Conservation (phyloP, 163 green algal species). For the Coccomyxa subellipsoidea region DNA sequence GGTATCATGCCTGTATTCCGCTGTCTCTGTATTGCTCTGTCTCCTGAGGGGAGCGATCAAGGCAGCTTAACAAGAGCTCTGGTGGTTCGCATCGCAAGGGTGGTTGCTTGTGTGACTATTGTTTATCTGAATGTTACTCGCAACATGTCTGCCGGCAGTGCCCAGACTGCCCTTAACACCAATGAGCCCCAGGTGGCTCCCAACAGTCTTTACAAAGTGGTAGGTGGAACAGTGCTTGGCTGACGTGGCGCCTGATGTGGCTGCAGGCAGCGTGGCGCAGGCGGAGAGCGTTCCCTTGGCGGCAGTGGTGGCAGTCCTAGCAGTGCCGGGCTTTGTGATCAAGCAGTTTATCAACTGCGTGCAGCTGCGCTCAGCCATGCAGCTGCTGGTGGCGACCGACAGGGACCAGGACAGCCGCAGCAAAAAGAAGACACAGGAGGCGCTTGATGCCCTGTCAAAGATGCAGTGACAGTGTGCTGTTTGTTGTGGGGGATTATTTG, state of each 20-base stretch:
- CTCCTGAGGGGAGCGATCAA: too few species aligned
- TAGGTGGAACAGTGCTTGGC: too few species aligned
- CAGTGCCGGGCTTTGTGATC: conserved; percentile 61
- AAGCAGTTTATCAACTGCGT: conserved; percentile 83
- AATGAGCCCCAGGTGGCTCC: too few species aligned
- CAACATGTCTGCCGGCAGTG: too few species aligned
- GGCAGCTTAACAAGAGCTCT: too few species aligned
- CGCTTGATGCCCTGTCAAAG: background rate
- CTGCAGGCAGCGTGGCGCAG: background rate
- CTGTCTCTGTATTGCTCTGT: too few species aligned
- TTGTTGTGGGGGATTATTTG: background rate
- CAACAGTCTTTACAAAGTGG: too few species aligned
- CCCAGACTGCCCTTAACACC: too few species aligned
- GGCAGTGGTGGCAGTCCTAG: conserved; percentile 38
- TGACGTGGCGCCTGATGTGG: background rate
- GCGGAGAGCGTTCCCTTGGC: conserved; percentile 30
- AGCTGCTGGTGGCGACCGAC: conserved; percentile 10
- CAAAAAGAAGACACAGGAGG: background rate
- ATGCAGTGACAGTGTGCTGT: background rate
- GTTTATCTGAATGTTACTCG: too few species aligned
- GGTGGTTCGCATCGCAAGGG: too few species aligned
- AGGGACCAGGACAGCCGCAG: background rate
- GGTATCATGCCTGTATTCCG: too few species aligned
- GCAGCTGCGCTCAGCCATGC: conserved; percentile 60
- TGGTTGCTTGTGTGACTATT: too few species aligned